phyloP scores from a whole-genome alignment of 2,329 filamentous ascomycete species.

The Acrocalymma vagum region DNA sequence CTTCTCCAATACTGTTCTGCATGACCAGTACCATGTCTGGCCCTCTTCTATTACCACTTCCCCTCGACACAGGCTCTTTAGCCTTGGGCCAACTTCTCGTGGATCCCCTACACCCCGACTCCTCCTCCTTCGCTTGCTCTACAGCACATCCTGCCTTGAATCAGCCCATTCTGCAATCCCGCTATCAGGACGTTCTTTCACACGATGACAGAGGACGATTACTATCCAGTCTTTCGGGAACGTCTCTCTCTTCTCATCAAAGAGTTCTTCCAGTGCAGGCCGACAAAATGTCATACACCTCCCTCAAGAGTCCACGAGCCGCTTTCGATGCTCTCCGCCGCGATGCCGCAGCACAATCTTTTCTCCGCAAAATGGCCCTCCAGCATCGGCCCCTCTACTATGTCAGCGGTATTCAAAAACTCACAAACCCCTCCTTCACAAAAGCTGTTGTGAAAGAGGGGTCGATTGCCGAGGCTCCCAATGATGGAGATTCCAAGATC shows the following conservation, averaged over 20 bases:
- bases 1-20: conserved; percentile 4
- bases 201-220: conserved; percentile 32
- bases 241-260: conserved; percentile 11
- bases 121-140: conserved; percentile 23
- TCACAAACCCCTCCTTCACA: conserved; percentile 31
- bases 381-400: conserved; percentile 54
- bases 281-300: conserved; percentile 23
- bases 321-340: conserved; percentile 33
- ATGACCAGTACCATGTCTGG: conserved; percentile 25
- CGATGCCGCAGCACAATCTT: conserved; percentile 25
- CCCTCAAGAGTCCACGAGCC: conserved; percentile 21
- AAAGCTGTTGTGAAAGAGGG: conserved; percentile 13
- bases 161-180: conserved; percentile 13
- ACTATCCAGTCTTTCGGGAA: conserved; percentile 15
- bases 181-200: conserved; percentile 23
- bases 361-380: conserved; percentile 43
- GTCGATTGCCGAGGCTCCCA: conserved; percentile 16
- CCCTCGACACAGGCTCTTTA: conserved; percentile 29
- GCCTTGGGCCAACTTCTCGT: conserved; percentile 38
- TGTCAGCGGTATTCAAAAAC: conserved; percentile 59
- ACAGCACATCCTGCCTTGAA: conserved; percentile 10
- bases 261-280: conserved; percentile 26
- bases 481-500: conserved; percentile 9
- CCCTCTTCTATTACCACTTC: conserved; percentile 30
- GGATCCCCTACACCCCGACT: conserved; percentile 26